Conservation (phyloP, 352 stramenopile species). For the Phytophthora tubulina region DNA sequence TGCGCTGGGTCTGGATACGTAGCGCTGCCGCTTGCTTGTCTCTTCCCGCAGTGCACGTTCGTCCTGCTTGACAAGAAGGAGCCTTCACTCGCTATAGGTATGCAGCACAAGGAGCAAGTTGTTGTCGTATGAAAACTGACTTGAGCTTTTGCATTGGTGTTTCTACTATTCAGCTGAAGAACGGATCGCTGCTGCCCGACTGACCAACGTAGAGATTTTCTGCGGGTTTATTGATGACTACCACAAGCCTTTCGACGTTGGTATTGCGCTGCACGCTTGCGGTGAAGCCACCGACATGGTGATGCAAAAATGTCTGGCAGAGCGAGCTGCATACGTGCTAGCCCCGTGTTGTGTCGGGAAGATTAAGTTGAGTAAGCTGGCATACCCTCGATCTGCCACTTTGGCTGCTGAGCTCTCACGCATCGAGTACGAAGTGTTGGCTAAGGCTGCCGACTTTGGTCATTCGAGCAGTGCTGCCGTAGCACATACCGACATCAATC, state of each 20-base stretch:
- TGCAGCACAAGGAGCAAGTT: conserved; percentile 2
- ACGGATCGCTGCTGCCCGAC: conserved; percentile 61
- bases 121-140: neutral
- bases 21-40: conserved; percentile 73
- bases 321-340: conserved; percentile 74
- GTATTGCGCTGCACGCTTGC: conserved; percentile 84
- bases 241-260: conserved; percentile 71
- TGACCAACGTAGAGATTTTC: conserved; percentile 82
- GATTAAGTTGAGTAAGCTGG: conserved; percentile 70
- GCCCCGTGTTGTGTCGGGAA: conserved; percentile 87
- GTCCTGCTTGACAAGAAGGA: conserved; percentile 85
- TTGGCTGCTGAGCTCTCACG: conserved; percentile 57
- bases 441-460: conserved; percentile 81
- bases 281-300: conserved; percentile 87
- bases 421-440: conserved; percentile 79
- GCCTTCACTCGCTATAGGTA: conserved; percentile 80
- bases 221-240: conserved; percentile 84
- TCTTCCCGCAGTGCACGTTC: conserved; percentile 81
- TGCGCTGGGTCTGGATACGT: conserved; percentile 84
- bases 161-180: conserved; percentile 52
- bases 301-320: conserved; percentile 75
- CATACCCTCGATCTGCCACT: conserved; percentile 67
- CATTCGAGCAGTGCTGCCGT: conserved; percentile 55
- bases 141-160: neutral
- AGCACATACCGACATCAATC: conserved; percentile 59